These are phyloP conservation scores for Trametes cingulata DNA, from an alignment of 768 basidiomycete genomes.

Conservation along the genomic window DNA sequence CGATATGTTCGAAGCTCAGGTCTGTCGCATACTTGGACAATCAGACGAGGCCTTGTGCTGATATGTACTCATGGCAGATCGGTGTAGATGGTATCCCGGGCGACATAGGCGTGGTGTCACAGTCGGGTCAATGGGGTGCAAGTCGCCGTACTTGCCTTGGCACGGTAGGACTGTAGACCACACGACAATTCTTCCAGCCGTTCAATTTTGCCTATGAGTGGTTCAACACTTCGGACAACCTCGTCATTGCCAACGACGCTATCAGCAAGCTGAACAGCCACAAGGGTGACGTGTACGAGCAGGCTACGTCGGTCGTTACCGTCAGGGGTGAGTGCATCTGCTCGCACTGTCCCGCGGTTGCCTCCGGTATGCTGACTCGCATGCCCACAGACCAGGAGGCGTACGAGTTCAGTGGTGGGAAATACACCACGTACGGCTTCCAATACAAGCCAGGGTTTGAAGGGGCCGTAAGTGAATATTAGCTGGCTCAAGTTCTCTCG, in stretches of 20 bases:
- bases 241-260: conserved; percentile 53
- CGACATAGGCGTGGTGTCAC: conserved; percentile 67
- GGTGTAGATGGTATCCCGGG: conserved; percentile 62
- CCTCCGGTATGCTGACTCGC: no score
- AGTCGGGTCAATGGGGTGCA: conserved; percentile 83
- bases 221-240: conserved; percentile 61
- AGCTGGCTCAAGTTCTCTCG: conserved; percentile 51
- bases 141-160: conserved; percentile 29
- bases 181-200: conserved; percentile 46
- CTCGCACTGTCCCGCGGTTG: no score
- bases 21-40: conserved; percentile 46
- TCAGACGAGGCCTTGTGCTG: conserved; percentile 27
- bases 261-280: conserved; percentile 61
- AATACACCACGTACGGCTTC: conserved; percentile 74
- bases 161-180: no score
- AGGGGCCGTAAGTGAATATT: conserved; percentile 46
- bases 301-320: conserved; percentile 49
- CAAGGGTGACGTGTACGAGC: conserved; percentile 77
- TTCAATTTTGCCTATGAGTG: conserved; percentile 74
- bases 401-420: conserved; percentile 56
- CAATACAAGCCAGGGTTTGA: conserved; percentile 78
- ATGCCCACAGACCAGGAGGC: conserved; percentile 64
- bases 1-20: conserved; percentile 85
- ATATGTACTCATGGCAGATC: conserved; percentile 32
- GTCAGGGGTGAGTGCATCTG: conserved; percentile 48